These are phyloP conservation scores for Coriaria nepalensis DNA, from an alignment of 306 rosid species.

Conservation along the genomic window DNA sequence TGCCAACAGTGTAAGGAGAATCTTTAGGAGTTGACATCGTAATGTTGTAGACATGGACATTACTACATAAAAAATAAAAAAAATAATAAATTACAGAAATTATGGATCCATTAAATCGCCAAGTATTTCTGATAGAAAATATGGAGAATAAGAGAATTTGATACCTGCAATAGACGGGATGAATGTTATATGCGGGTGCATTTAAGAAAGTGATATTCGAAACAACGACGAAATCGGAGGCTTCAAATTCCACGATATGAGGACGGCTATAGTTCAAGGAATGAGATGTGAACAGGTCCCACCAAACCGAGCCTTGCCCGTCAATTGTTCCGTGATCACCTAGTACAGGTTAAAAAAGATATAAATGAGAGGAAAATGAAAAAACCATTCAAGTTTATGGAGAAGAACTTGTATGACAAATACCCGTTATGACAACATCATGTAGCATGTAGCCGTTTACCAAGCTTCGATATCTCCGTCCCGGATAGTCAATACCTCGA, in stretches of 20 bases:
- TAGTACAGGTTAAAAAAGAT: constrained; percentile 18
- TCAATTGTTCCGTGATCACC: constrained; percentile 89
- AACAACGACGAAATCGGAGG: constrained; percentile 56
- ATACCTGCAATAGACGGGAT: constrained; percentile 98
- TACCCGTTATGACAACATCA: constrained; percentile 93
- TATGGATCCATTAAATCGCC: too few relatives aligned
- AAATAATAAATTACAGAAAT: too few relatives aligned
- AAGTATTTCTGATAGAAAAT: too few relatives aligned
- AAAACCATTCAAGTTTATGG: not conserved
- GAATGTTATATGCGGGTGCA: constrained; percentile 79
- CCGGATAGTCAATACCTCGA: constrained; percentile 75
- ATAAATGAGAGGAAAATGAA: constrained; percentile 10
- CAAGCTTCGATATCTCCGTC: constrained; percentile 72
- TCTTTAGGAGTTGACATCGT: constrained; percentile 65
- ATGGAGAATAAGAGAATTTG: too few relatives aligned
- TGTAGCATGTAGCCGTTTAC: constrained; percentile 66
- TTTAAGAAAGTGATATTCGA: constrained; percentile 86
- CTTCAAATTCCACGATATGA: constrained; percentile 65
- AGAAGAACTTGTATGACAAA: too few relatives aligned
- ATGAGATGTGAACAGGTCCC: constrained; percentile 67
- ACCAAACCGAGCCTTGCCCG: constrained; percentile 90
- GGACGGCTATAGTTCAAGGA: constrained; percentile 85
- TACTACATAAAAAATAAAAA: constrained; percentile 38
- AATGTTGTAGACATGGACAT: constrained; percentile 67
- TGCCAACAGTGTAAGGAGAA: constrained; percentile 72